A percentile compares a stretch with the other conserved stretches of the same genome.
Conservation (phyloP, 2,329 filamentous ascomycete genomes). For the Teratosphaeria zuluensis region DNA sequence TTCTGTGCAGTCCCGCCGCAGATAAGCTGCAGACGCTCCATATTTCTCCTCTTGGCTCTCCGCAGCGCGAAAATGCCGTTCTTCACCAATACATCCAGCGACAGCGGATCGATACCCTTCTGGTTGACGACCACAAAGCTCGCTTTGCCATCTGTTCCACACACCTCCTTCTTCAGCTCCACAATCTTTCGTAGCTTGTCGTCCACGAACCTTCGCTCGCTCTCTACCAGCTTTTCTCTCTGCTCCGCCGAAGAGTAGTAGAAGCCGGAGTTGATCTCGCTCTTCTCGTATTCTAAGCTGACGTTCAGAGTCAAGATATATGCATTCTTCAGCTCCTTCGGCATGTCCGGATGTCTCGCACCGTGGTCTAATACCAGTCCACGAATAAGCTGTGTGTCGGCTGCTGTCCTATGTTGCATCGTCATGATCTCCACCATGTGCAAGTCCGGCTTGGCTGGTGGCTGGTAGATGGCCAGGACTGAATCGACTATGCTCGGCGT, state of each 20-base stretch:
- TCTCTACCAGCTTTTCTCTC: slow-evolving; percentile 95
- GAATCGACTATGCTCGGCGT: slow-evolving; percentile 94
- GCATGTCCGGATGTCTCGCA: slow-evolving; percentile 95
- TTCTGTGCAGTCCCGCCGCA: slow-evolving; percentile 90
- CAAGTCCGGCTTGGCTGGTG: slow-evolving; percentile 84
- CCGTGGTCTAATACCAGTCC: slow-evolving; percentile 91
- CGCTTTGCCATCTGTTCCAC: slow-evolving; percentile 85
- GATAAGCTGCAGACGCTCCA: slow-evolving; percentile 93
- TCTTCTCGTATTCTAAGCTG: slow-evolving; percentile 96
- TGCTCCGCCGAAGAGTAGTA: slow-evolving; percentile 97
- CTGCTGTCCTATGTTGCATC: slow-evolving; percentile 95
- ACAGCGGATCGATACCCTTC: slow-evolving; percentile 96
- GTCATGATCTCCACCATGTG: slow-evolving; percentile 99
- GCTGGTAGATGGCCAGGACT: slow-evolving; percentile 85
- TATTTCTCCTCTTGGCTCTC: slow-evolving; percentile 94
- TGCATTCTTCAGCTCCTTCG: slow-evolving; percentile 89
- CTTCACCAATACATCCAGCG: slow-evolving; percentile 91
- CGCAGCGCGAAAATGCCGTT: slow-evolving; percentile 93
- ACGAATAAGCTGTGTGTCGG: slow-evolving; percentile 90
- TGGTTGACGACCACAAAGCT: slow-evolving; percentile 98
- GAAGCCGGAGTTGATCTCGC: slow-evolving; percentile 97
- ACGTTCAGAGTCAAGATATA: slow-evolving; percentile 93
- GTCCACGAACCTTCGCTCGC: slow-evolving; percentile 89
- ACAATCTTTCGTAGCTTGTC: slow-evolving; percentile 96
- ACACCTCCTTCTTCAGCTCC: slow-evolving; percentile 95